Evolutionary conservation across 257 asterid species (phyloP), one percentile per base, ranked within the genome.

Genomic region (Scutellaria minor): DNA sequence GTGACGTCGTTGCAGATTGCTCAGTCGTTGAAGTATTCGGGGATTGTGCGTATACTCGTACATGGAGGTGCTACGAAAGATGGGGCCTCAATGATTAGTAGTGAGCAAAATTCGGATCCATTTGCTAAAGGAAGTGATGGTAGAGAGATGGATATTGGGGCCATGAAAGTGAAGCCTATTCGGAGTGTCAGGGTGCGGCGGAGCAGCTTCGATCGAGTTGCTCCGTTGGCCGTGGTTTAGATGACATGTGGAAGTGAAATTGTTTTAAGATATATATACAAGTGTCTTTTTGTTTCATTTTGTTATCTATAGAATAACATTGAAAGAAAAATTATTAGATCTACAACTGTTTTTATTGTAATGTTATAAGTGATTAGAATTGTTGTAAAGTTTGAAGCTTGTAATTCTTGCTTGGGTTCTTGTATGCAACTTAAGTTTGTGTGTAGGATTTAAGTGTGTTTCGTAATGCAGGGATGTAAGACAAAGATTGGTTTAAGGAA

Each of bases 401-500:
- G 18, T 24, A 24, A 1, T 24, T 24, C 27, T 24, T 24, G 27
- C 27, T 24, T 24, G 27, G 27, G 27, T 24, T 24, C 27, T 24
- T 24, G 27, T 24, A 24, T 24, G 2, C 27, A 24, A 24, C 1
- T 24, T 24, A 24, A 24, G 27, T 24, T 24, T 24, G 27, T 24
- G 27, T 24, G 27, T 24, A 24, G 27, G 27, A 24, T 24, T 24
- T 18, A 18, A 18, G 44, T 67, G 62, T 75, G 61, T 73, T n/a
- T 57, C 58, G 62, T 45, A 50, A 66, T 85, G 85, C 86, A 91
- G 97, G 91, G 84, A 54, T 91, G 96, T 74, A 91, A 85, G 83
- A 87, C 95, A 35, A 89, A 87, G 76, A 75, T 76, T 64, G 93
- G 96, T 51, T 77, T 82, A 63, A 85, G 97, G 84, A 89, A 89